phyloP scores from a whole-genome alignment of 192 early-diverging fungal species.

The Funneliformis mosseae region DNA sequence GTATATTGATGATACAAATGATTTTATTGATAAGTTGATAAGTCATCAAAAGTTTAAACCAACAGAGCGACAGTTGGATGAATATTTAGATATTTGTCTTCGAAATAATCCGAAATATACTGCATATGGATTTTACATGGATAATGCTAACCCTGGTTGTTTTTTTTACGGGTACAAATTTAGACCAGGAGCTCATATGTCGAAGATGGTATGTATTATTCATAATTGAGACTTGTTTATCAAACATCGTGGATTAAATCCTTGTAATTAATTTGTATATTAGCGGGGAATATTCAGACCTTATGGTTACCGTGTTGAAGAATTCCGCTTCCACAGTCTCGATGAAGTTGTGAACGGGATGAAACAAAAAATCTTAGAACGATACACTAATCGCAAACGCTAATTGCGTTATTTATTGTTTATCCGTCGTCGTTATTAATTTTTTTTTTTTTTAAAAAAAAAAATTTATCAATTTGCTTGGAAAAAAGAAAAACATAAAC shows the following conservation, averaged over 20 bases:
- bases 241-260: not conserved
- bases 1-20: conserved; percentile 83
- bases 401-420: not conserved
- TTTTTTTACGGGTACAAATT: conserved; percentile 57
- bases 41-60: conserved; percentile 79
- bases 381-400: not conserved
- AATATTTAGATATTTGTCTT: conserved; percentile 50
- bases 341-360: not conserved
- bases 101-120: conserved; percentile 66
- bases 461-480: too few relatives aligned
- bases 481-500: too few relatives aligned
- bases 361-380: not conserved
- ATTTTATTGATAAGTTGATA: conserved; percentile 69
- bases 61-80: conserved; percentile 46
- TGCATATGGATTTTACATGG: conserved; percentile 81
- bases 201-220: not conserved
- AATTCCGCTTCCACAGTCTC: not conserved
- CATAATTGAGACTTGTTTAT: not conserved
- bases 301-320: not conserved
- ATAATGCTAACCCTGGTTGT: conserved; percentile 67
- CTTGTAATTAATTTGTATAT: not conserved
- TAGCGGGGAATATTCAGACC: not conserved
- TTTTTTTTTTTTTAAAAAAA: too few relatives aligned
- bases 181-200: not conserved
- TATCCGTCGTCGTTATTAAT: not conserved